These are phyloP conservation scores for Delphinella strobiligena DNA, from an alignment of 2,329 filamentous ascomycete genomes.

Conservation along the genomic window DNA sequence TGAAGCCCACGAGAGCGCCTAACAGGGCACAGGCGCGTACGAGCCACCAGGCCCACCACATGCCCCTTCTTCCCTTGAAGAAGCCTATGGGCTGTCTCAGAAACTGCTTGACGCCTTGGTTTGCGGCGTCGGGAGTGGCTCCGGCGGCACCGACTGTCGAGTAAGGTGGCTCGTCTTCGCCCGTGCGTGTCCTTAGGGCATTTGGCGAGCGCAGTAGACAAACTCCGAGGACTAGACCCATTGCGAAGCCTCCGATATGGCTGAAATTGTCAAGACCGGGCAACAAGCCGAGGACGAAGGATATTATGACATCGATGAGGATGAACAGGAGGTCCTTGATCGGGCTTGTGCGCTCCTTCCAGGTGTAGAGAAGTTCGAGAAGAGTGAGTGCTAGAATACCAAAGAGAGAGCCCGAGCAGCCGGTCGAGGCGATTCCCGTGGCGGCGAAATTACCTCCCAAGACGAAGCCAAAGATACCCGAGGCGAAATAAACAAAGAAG, in stretches of 20 bases:
- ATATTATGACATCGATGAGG: conserved; percentile 71
- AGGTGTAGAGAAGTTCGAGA: conserved; percentile 86
- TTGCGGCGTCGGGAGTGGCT: conserved; percentile 4
- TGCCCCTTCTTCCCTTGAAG: conserved; percentile 80
- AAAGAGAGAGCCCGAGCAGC: conserved; percentile 82
- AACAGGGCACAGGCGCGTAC: conserved; percentile 68
- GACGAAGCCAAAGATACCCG: conserved; percentile 92
- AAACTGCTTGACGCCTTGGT: conserved; percentile 28
- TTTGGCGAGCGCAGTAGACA: conserved; percentile 83
- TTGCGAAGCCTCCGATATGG: conserved; percentile 90
- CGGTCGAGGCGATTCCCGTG: conserved; percentile 65
- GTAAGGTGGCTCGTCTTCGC: conserved; percentile 57
- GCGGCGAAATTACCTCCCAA: conserved; percentile 89
- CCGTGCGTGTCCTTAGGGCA: conserved; percentile 61
- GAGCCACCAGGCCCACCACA: conserved; percentile 98
- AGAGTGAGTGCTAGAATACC: conserved; percentile 81
- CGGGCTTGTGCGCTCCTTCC: conserved; percentile 66
- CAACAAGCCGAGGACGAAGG: conserved; percentile 82
- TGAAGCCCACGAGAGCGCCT: conserved; percentile 72
- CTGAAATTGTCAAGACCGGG: conserved; percentile 95
- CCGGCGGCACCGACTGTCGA: conserved; percentile 30
- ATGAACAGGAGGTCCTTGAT: conserved; percentile 81
- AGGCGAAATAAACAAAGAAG: conserved; percentile 75
- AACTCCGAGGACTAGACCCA: conserved; percentile 78
- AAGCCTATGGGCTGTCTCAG: conserved; percentile 50